Conservation (phyloP, 169 alveolate species). For the Neospora caninum region DNA sequence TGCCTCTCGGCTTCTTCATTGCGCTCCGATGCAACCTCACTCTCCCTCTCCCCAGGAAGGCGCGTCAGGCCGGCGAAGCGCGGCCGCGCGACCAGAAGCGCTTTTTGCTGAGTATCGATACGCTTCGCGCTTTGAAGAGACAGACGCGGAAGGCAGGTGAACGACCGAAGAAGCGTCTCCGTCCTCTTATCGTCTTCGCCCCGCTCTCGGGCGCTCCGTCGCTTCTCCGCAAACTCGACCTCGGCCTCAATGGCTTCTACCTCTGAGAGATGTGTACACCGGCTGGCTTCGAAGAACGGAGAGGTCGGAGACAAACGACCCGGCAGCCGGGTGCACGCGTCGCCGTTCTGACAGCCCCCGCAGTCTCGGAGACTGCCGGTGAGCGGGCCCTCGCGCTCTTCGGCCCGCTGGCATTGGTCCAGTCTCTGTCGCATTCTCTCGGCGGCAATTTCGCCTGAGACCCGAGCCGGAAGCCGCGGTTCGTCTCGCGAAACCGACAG, state of each 20-base stretch:
- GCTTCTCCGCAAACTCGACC: neutral
- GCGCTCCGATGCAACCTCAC: no score
- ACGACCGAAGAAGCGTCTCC: neutral
- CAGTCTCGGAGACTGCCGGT: neutral
- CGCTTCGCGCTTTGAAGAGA: neutral
- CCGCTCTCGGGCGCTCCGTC: neutral
- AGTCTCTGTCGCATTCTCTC: neutral
- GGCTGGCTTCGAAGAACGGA: neutral
- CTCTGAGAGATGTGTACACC: neutral
- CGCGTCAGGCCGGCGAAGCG: no score
- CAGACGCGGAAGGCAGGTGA: neutral
- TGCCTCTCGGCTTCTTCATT: no score
- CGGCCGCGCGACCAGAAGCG: neutral
- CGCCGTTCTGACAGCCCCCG: neutral
- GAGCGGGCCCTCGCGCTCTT: neutral
- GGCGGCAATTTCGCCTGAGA: neutral
- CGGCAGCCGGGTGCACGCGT: neutral
- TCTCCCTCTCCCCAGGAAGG: no score
- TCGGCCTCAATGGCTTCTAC: neutral
- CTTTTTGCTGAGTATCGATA: neutral
- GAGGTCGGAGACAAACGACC: neutral
- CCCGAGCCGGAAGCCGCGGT: neutral
- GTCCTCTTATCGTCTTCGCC: neutral
- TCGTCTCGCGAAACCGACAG: neutral
- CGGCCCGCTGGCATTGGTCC: neutral